Evolutionary conservation across 2,329 filamentous ascomycete species (phyloP), one percentile per base, ranked within the genome.

Genomic region (Seiridium cupressi): DNA sequence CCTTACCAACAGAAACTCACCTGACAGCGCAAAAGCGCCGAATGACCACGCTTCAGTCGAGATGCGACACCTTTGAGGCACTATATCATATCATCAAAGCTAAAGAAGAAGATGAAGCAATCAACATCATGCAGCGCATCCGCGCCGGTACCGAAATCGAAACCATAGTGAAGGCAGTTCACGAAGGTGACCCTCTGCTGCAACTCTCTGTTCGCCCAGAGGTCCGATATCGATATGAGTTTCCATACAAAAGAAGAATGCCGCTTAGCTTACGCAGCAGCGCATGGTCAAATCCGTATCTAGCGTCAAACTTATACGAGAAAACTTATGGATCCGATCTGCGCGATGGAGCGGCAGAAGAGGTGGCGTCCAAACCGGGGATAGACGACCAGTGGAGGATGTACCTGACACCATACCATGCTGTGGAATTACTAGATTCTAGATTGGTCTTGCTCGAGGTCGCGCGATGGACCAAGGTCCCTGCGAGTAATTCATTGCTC

Each of bases 381-480:
- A 32, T 40, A 18, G 60, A 63, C 7, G 64, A 65, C 32, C 42
- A 51, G 6, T 57, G 65, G n/a, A 62, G 60, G 44, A 63, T 65
- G 32, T 68, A 68, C 38, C 55, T 66, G 13, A 55, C 62, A 47
- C 68, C 63, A 4, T 70, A 65, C 35, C 69, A 72, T 48, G 61
- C 64, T 5, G 68, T 64, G 13, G 64, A 67, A 32, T 48, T 72
- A 7, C 58, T 63, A 5, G 69, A 71, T 18, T 34, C 63, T 31
- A 61, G 64, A 44, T 64, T 72, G 40, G 58, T 61, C 13, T 59
- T 56, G 2, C 65, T 66, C 8, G 64, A 62, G 13, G 61, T 68
- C 5, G 66, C 70, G 5, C 61, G 49, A 26, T 72, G 71, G 71
- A 73, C 71, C 1, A 62, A 49, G 0, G 68, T 72, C 3, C 64